A percentile compares a stretch with the other conserved stretches of the same genome.
phyloP scores from a whole-genome alignment of 495 filamentous ascomycete species.

The Thermochaetoides thermophila region DNA sequence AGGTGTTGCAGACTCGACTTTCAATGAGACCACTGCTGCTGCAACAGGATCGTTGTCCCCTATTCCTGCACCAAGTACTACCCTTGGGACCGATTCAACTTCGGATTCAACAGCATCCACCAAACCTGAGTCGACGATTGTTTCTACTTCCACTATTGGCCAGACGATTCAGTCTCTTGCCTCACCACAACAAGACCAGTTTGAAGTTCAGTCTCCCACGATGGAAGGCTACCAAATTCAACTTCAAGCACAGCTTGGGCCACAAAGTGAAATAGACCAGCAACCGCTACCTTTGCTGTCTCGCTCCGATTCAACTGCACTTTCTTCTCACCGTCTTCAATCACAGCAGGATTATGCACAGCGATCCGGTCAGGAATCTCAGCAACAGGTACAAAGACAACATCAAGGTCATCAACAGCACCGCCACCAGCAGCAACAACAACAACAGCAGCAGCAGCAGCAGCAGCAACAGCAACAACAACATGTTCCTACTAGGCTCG shows the following conservation, averaged over 20 bases:
- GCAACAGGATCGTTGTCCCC: not conserved
- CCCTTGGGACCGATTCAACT: not conserved
- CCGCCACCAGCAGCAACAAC: conserved; percentile 5
- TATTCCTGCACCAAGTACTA: not conserved
- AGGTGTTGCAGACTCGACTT: not conserved
- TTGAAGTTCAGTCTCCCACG: conserved; percentile 19
- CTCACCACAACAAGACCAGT: conserved; percentile 13
- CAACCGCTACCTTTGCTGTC: conserved; percentile 3
- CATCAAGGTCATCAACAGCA: conserved; percentile 11
- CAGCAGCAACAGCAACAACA: conserved; percentile 12
- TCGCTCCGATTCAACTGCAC: conserved; percentile 6
- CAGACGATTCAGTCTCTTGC: conserved; percentile 8
- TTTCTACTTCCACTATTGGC: conserved; percentile 4
- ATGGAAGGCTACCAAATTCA: conserved; percentile 21
- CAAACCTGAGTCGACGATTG: conserved; percentile 2
- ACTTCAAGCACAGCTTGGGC: conserved; percentile 19
- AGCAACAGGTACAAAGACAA: conserved; percentile 9
- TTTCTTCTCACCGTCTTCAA: conserved; percentile 8
- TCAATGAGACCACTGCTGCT: not conserved
- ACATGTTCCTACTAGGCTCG: conserved; percentile 7
- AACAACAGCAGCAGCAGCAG: conserved; percentile 7
- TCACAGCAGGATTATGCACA: conserved; percentile 11
- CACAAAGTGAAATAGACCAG: conserved; percentile 12
- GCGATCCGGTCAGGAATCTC: conserved; percentile 9
- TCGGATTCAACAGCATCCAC: not conserved